These are phyloP conservation scores for Phaffomyces antillensis DNA, from an alignment of 805 yeast species.

Conservation along the genomic window DNA sequence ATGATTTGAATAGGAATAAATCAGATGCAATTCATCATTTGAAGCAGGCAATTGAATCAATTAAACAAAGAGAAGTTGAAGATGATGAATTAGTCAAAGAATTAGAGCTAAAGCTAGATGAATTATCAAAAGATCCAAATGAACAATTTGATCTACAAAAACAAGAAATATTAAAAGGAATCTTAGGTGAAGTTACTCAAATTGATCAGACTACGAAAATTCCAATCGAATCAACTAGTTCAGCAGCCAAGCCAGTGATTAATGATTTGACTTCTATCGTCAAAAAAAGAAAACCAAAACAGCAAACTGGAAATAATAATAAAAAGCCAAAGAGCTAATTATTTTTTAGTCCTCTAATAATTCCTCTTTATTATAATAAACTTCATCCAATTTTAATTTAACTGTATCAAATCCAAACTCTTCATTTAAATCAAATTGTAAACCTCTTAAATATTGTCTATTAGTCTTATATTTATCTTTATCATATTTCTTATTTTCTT, in stretches of 20 bases:
- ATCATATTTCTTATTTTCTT: background rate
- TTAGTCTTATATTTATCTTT: background rate
- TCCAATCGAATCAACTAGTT: conserved; percentile 17
- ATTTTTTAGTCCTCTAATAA: background rate
- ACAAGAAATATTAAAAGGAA: conserved; percentile 46
- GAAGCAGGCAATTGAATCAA: conserved; percentile 44
- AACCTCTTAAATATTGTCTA: background rate
- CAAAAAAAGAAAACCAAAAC: conserved; percentile 41
- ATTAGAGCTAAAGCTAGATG: conserved; percentile 47
- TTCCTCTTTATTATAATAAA: background rate
- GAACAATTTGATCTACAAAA: conserved; percentile 44
- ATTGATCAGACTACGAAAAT: conserved; percentile 20
- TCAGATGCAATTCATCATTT: conserved; percentile 48
- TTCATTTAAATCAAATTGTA: conserved; percentile 14
- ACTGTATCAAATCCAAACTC: conserved; percentile 19
- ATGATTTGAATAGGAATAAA: conserved; percentile 30
- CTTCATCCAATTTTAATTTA: conserved; percentile 5
- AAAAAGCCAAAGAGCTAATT: conserved; percentile 16
- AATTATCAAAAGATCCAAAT: conserved; percentile 44
- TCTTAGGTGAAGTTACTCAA: conserved; percentile 40
- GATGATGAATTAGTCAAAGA: conserved; percentile 46
- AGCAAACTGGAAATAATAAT: background rate
- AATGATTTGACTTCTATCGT: conserved; percentile 61
- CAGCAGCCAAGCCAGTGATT: conserved; percentile 26
- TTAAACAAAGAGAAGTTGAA: conserved; percentile 33